Base-by-base conservation (phyloP, 768 basidiomycete species). In the Collybia nuda region DNA sequence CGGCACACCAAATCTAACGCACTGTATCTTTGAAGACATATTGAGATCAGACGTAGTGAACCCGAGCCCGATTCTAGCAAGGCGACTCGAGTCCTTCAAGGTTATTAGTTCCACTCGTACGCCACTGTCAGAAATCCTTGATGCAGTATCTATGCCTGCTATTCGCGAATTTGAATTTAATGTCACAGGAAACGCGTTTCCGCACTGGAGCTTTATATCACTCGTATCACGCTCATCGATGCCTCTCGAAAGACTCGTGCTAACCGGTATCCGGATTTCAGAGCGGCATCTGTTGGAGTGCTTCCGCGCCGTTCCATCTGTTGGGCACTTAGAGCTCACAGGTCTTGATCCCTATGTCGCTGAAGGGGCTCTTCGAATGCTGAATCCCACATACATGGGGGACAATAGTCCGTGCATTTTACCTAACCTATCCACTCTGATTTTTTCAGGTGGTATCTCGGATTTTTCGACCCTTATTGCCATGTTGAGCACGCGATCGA, bases 141-240 rank as follows among this genome's bases (percentile, higher is more conserved):
- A 60, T 36, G 48, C 52, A 8, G 43, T 60, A 22, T 17, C 51
- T 19, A 23, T 60, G 17, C 56, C 59, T 28, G 46, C 40, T 5
- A 46, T 24, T 5, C 44, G 47, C 28, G 48, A 56, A n/a, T 49
- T 57, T 23, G 38, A 52, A 3, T 56, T 60, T 35, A 54, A 58
- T 24, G 48, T 54, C 45, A 56, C 56, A 14, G 56, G 54, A 43
- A 58, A 60, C 21, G 48, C 40, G 14, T 60, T 58, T 37, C 54
- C 56, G 21, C 52, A 60, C 21, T 56, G 59, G 52, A 58, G 56
- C 19, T 58, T 60, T 19, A 58, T 48, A n/a, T 54, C 59, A 23
- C 52, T 57, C 40, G 52, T 56, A 22, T 15, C 38, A 17, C 59
- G 59, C 35, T 60, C 56, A 8, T 47, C 35, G n/a, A 55, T 52